Evolutionary conservation across 768 basidiomycete species (phyloP).

Genomic region (Rossbeevera mucosa): DNA sequence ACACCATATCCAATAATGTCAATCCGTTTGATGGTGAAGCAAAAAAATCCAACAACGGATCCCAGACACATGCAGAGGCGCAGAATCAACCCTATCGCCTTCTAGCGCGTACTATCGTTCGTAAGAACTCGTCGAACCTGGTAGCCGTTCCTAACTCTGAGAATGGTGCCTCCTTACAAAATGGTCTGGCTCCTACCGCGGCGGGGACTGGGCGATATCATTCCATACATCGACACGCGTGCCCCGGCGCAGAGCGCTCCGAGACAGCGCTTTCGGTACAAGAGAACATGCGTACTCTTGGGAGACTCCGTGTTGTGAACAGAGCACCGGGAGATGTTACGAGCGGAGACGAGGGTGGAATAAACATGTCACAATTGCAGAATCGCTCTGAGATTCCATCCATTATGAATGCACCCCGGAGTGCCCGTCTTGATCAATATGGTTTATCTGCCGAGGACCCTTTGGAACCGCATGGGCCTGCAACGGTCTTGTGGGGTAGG

Average conservation of each 20-base stretch:
- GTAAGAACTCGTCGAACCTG: conserved; percentile 14
- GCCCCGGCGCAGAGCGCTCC: conserved; percentile 15
- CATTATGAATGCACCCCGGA: neutral
- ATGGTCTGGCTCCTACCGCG: neutral
- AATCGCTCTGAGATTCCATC: neutral
- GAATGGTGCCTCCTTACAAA: conserved; percentile 1
- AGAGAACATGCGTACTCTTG: conserved; percentile 36
- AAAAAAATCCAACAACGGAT: conserved; percentile 3
- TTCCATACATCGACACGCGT: neutral
- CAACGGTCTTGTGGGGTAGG: conserved; percentile 27
- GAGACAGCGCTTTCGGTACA: conserved; percentile 23
- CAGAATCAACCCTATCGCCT: conserved; percentile 22
- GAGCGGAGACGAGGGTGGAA: conserved; percentile 32
- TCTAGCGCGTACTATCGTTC: conserved; percentile 22
- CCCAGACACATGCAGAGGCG: conserved; percentile 4
- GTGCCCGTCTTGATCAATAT: neutral
- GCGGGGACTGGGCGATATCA: neutral
- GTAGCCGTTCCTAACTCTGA: conserved; percentile 6
- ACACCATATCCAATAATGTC: conserved; percentile 3
- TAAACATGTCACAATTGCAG: conserved; percentile 3
- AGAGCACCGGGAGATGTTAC: conserved; percentile 43
- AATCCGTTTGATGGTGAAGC: neutral
- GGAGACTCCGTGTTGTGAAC: conserved; percentile 47
- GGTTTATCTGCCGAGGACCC: neutral
- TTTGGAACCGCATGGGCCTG: conserved; percentile 20